Evolutionary conservation across 2,329 filamentous ascomycete species (phyloP).

Genomic region (Verticillium nonalfalfae): DNA sequence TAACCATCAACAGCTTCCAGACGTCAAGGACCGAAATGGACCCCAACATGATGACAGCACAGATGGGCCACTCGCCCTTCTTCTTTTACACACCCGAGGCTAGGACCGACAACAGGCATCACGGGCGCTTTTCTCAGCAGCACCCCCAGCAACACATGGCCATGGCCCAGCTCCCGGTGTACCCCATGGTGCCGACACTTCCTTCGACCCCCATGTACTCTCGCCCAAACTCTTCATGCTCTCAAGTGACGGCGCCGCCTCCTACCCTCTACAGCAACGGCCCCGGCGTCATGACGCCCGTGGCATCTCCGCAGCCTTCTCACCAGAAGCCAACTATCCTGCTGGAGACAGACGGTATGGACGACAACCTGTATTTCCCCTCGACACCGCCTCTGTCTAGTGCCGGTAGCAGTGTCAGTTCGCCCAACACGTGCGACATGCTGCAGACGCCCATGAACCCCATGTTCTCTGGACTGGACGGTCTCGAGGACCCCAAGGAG

Average conservation of each 20-base stretch:
- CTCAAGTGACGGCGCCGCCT: slow-evolving; percentile 44
- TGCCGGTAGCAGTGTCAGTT: slow-evolving; percentile 78
- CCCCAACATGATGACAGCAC: slow-evolving; percentile 46
- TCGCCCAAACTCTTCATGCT: slow-evolving; percentile 58
- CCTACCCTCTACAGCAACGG: slow-evolving; percentile 50
- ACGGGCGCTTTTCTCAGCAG: slow-evolving; percentile 65
- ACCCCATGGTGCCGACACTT: slow-evolving; percentile 49
- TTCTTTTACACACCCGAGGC: slow-evolving; percentile 83
- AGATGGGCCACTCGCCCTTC: slow-evolving; percentile 69
- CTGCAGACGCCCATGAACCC: slow-evolving; percentile 79
- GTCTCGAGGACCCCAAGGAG: slow-evolving; percentile 60
- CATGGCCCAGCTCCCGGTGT: slow-evolving; percentile 42
- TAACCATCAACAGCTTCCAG: neutral
- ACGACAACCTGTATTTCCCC: slow-evolving; percentile 66
- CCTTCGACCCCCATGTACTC: slow-evolving; percentile 60
- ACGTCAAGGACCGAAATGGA: slow-evolving; percentile 51
- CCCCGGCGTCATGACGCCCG: slow-evolving; percentile 63
- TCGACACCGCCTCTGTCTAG: slow-evolving; percentile 83
- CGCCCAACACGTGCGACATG: slow-evolving; percentile 71
- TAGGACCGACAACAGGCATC: slow-evolving; percentile 64
- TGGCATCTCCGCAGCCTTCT: slow-evolving; percentile 67
- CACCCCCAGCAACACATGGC: slow-evolving; percentile 37
- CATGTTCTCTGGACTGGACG: slow-evolving; percentile 67
- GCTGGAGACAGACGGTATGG: slow-evolving; percentile 68
- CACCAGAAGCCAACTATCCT: slow-evolving; percentile 69